A percentile compares a stretch with the other conserved stretches of the same genome.
Evolutionary conservation across 73 alveolate species (phyloP).

Genomic region (Symbiodinium natans): DNA sequence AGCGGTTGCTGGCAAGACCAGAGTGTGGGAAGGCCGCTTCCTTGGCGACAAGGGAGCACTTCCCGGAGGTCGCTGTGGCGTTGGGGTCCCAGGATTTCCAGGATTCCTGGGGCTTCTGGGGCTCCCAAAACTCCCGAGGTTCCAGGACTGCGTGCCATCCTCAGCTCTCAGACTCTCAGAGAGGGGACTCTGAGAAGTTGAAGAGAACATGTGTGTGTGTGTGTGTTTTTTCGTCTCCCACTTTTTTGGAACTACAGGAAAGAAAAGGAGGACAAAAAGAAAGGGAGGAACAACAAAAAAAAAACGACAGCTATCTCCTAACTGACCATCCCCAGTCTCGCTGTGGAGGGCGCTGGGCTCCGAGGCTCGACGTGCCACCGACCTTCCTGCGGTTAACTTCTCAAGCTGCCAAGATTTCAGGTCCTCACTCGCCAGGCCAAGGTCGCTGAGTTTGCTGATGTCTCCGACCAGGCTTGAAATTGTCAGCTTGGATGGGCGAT

Average conservation of each 20-base stretch:
- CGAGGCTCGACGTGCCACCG: background rate
- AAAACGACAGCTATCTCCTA: no score
- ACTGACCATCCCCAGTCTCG: background rate
- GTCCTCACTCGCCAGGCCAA: background rate
- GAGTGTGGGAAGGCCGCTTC: background rate
- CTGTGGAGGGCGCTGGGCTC: background rate
- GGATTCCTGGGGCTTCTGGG: no score
- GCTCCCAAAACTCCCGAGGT: no score
- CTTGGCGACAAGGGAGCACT: background rate
- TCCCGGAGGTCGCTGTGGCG: no score
- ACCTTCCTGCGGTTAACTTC: background rate
- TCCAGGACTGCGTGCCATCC: background rate
- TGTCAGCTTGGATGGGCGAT: background rate
- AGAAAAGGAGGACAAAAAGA: no score
- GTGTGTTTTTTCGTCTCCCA: no score
- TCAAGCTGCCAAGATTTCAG: background rate
- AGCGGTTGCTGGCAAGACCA: background rate
- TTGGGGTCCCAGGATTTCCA: no score
- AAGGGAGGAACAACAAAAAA: no score
- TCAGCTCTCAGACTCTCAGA: no score
- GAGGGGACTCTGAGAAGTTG: no score
- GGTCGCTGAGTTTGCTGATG: background rate
- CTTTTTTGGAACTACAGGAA: no score
- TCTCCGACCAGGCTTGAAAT: background rate
- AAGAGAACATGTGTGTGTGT: no score